These are phyloP conservation scores for Blastobotrys proliferans DNA, from an alignment of 1,139 yeast genomes.

Conservation along the genomic window DNA sequence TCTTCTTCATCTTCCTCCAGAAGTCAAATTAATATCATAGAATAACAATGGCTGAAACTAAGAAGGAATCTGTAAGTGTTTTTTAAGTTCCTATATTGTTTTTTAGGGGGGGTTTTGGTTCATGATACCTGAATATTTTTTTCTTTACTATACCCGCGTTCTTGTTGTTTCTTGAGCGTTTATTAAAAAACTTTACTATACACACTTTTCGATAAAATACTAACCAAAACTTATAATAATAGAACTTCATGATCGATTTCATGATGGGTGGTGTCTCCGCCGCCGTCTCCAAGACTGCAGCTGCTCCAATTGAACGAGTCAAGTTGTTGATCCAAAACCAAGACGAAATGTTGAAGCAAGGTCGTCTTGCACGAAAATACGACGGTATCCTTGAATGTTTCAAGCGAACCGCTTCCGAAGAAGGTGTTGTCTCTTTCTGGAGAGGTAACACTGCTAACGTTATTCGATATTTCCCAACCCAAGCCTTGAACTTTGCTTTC, in stretches of 20 bases:
- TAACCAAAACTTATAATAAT: no score
- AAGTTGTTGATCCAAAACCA: conserved; percentile 78
- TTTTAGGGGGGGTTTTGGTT: no score
- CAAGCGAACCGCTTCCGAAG: conserved; percentile 67
- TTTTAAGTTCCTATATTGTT: neutral
- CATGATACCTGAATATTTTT: no score
- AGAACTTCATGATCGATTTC: conserved; percentile 51
- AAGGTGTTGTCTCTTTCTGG: conserved; percentile 72
- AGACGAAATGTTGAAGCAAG: conserved; percentile 81
- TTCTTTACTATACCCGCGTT: no score
- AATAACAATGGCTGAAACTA: neutral
- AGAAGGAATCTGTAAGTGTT: neutral
- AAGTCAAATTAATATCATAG: neutral
- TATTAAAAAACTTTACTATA: no score
- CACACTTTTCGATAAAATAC: no score
- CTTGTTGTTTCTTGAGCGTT: no score
- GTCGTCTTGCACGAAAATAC: conserved; percentile 64
- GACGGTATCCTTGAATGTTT: conserved; percentile 68
- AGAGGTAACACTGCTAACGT: conserved; percentile 85
- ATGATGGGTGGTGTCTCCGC: conserved; percentile 83
- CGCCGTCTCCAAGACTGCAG: conserved; percentile 77
- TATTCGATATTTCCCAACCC: conserved; percentile 59
- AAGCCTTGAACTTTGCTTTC: conserved; percentile 79
- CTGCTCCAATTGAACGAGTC: conserved; percentile 82
- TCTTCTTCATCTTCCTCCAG: neutral